These are phyloP conservation scores for Aspergillus campestris DNA, from an alignment of 495 filamentous ascomycete genomes.

Conservation along the genomic window DNA sequence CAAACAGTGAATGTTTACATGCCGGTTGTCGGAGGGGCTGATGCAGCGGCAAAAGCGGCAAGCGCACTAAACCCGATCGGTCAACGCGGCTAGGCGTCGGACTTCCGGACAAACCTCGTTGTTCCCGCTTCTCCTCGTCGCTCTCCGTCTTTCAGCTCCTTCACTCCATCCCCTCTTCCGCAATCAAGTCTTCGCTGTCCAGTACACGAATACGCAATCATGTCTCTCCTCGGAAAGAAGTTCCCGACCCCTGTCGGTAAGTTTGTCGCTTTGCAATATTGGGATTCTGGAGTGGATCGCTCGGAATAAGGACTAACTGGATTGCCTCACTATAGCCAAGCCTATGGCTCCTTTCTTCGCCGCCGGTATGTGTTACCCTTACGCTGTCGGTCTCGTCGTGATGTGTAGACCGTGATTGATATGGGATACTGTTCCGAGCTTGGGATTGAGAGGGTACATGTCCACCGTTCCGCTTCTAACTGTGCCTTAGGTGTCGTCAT, in stretches of 20 bases:
- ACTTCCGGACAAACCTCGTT: constrained; percentile 35
- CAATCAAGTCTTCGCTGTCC: constrained; percentile 11
- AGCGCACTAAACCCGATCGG: constrained; percentile 4
- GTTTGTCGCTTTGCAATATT: constrained; percentile 31
- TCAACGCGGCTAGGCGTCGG: constrained; percentile 17
- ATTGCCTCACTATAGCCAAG: constrained; percentile 50
- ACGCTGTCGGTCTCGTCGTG: not conserved
- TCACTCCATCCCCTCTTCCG: constrained; percentile 27
- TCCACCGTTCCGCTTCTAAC: constrained; percentile 21
- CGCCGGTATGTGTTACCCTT: constrained; percentile 62
- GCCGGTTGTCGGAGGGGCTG: constrained; percentile 11
- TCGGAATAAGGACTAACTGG: constrained; percentile 18
- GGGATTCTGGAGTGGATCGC: not conserved
- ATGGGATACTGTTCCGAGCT: not conserved
- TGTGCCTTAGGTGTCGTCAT: constrained; percentile 59
- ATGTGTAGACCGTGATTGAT: not conserved
- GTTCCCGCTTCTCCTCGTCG: constrained; percentile 15
- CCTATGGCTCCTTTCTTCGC: constrained; percentile 88
- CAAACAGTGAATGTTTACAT: constrained; percentile 25
- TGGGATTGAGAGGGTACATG: not conserved
- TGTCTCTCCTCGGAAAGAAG: constrained; percentile 87
- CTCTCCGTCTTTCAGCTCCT: constrained; percentile 19
- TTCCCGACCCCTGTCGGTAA: constrained; percentile 80
- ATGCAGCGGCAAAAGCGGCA: constrained; percentile 28
- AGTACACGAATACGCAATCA: constrained; percentile 34